Percentiles rank a stretch among this genome's conserved stretches.
These are phyloP conservation scores for Leccinum pachyderme DNA, from an alignment of 1,284 basidiomycete species.

Conservation along the genomic window DNA sequence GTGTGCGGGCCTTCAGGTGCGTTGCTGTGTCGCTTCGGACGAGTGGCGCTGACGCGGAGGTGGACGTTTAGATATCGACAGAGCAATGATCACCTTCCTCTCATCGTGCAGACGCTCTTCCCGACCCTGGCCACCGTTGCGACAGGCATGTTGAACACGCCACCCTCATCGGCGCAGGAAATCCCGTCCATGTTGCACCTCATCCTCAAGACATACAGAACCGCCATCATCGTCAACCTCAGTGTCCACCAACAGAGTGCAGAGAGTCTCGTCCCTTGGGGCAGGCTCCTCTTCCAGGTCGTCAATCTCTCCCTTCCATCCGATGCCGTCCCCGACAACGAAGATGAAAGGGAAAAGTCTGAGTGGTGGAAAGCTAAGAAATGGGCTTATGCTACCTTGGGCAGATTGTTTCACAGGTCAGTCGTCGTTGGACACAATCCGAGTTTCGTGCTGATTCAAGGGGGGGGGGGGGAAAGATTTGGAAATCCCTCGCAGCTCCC, in stretches of 20 bases:
- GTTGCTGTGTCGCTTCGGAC: constrained; percentile 4
- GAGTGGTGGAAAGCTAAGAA: constrained; percentile 92
- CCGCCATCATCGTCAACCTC: constrained; percentile 70
- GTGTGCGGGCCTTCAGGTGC: constrained; percentile 69
- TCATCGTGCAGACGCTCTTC: constrained; percentile 63
- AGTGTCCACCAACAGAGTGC: constrained; percentile 70
- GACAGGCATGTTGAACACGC: constrained; percentile 58
- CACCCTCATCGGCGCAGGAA: constrained; percentile 58
- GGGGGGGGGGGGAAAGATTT: constrained; percentile 46
- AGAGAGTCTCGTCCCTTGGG: constrained; percentile 81
- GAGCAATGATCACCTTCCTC: constrained; percentile 54
- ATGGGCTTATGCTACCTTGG: constrained; percentile 79
- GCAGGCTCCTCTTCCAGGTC: constrained; percentile 74
- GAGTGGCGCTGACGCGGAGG: background rate
- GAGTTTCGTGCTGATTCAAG: constrained; percentile 3
- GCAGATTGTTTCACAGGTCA: constrained; percentile 72
- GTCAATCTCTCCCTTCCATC: constrained; percentile 67
- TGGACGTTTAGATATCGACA: constrained; percentile 57
- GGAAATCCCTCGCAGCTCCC: constrained; percentile 86
- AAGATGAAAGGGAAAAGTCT: constrained; percentile 70
- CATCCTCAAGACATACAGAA: constrained; percentile 82
- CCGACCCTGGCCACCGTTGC: constrained; percentile 73
- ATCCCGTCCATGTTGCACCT: constrained; percentile 78
- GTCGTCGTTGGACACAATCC: constrained; percentile 6
- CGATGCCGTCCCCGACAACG: constrained; percentile 64